Percentiles rank a stretch among this genome's conserved stretches.
Evolutionary conservation across 2,329 filamentous ascomycete species (phyloP).

Genomic region (Fonsecaea multimorphosa): DNA sequence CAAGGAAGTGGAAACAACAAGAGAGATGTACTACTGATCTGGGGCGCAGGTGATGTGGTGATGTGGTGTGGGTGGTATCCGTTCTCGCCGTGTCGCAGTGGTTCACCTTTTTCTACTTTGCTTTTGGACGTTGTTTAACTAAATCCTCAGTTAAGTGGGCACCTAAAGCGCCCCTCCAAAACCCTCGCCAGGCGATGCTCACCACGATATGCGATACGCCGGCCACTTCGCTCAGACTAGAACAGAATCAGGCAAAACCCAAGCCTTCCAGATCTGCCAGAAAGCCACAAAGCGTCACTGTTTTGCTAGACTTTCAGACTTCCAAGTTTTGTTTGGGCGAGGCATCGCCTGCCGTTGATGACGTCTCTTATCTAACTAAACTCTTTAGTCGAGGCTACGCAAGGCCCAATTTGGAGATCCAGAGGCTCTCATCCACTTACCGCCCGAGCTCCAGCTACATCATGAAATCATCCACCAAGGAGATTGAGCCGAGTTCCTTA

Average conservation of each 20-base stretch:
- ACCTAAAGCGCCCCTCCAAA: not conserved
- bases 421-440: conserved; percentile 15
- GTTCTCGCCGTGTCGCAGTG: conserved; percentile 1
- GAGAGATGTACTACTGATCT: conserved; percentile 8
- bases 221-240: not conserved
- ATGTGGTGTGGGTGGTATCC: conserved; percentile 19
- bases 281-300: conserved; percentile 1
- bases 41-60: conserved; percentile 1
- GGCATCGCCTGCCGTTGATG: conserved; percentile 6
- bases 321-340: not conserved
- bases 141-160: not conserved
- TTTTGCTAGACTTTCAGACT: not conserved
- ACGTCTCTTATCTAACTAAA: conserved; percentile 10
- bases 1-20: conserved; percentile 3
- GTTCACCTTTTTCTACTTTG: not conserved
- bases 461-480: conserved; percentile 18
- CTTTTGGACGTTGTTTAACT: conserved; percentile 1
- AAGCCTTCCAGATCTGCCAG: not conserved
- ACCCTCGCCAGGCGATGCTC: not conserved
- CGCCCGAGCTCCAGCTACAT: not conserved
- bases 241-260: conserved; percentile 2
- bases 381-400: not conserved
- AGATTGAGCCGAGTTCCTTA: conserved; percentile 7
- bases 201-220: conserved; percentile 1
- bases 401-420: conserved; percentile 10